Percentiles rank a stretch among this genome's conserved stretches.
These are phyloP conservation scores for Penstemon eatonii DNA, from an alignment of 257 asterid genomes.

Conservation along the genomic window DNA sequence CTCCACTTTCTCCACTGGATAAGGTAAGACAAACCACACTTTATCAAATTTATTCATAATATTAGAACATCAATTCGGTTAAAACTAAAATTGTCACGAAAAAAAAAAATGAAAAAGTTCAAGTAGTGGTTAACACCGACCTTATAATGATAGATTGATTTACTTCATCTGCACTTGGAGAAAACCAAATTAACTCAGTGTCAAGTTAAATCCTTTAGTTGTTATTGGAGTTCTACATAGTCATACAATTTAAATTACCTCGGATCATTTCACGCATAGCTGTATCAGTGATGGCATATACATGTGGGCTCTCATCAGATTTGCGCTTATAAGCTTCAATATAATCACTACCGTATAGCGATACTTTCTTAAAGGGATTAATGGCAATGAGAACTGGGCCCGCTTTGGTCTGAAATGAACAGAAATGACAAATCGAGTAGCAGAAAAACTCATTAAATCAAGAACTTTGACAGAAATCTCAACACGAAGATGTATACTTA, in stretches of 20 bases:
- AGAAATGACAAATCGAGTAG: slow-evolving; percentile 30
- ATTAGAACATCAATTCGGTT: neutral
- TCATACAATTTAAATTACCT: slow-evolving; percentile 52
- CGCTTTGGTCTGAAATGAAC: slow-evolving; percentile 85
- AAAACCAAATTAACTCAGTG: slow-evolving; percentile 29
- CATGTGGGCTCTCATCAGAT: slow-evolving; percentile 78
- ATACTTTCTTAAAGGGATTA: slow-evolving; percentile 92
- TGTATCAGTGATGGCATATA: slow-evolving; percentile 91
- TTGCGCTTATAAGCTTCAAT: slow-evolving; percentile 84
- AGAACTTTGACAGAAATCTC: slow-evolving; percentile 17
- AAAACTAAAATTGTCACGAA: neutral
- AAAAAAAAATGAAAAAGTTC: slow-evolving; percentile 9
- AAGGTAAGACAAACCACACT: slow-evolving; percentile 30
- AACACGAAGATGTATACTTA: slow-evolving; percentile 42
- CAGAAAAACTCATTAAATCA: slow-evolving; percentile 26
- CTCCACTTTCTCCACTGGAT: slow-evolving; percentile 99
- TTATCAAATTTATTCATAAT: slow-evolving; percentile 19
- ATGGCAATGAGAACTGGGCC: slow-evolving; percentile 97
- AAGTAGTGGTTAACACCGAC: slow-evolving; percentile 42
- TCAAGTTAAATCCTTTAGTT: slow-evolving; percentile 25
- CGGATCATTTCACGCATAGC: slow-evolving; percentile 97
- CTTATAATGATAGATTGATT: slow-evolving; percentile 97
- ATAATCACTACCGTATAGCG: slow-evolving; percentile 69
- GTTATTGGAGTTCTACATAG: slow-evolving; percentile 18
- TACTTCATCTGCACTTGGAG: slow-evolving; percentile 81